Evolutionary conservation across 2,329 filamentous ascomycete genomes (phyloP).

Genomic region (Colletotrichum abscissum): DNA sequence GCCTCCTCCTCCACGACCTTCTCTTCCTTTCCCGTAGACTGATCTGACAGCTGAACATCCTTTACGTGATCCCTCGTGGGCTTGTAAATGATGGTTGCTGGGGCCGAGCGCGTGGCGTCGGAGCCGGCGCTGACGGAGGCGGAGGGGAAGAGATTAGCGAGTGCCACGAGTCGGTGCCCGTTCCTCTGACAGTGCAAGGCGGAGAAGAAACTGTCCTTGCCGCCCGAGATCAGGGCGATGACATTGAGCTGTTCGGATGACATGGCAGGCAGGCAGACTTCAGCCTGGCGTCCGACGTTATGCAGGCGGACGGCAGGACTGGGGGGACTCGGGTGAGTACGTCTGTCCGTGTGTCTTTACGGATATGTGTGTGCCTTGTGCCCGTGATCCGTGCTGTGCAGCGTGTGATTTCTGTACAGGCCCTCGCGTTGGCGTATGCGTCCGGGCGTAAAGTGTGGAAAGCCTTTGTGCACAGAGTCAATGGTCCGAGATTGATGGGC

Average conservation of each 20-base stretch:
- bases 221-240: constrained; percentile 92
- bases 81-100: constrained; percentile 18
- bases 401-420: not conserved
- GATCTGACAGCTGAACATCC: not conserved
- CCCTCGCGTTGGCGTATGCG: not conserved
- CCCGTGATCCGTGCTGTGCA: constrained; percentile 4
- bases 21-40: not conserved
- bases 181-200: constrained; percentile 89
- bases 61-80: constrained; percentile 3
- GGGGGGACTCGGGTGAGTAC: not conserved
- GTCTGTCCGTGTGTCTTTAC: not conserved
- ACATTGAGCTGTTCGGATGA: constrained; percentile 71
- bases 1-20: not conserved
- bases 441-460: too few species aligned
- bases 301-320: constrained; percentile 4
- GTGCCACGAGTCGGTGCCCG: constrained; percentile 85
- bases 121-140: constrained; percentile 21
- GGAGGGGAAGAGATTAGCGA: constrained; percentile 86
- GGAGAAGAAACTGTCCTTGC: constrained; percentile 96
- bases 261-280: constrained; percentile 46
- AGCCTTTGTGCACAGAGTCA: constrained; percentile 5
- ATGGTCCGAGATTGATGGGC: not conserved
- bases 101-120: constrained; percentile 24
- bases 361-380: not conserved
- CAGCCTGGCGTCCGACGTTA: not conserved